Base-by-base conservation (phyloP, 352 stramenopile genomes). In the Pythium rishiriense region DNA sequence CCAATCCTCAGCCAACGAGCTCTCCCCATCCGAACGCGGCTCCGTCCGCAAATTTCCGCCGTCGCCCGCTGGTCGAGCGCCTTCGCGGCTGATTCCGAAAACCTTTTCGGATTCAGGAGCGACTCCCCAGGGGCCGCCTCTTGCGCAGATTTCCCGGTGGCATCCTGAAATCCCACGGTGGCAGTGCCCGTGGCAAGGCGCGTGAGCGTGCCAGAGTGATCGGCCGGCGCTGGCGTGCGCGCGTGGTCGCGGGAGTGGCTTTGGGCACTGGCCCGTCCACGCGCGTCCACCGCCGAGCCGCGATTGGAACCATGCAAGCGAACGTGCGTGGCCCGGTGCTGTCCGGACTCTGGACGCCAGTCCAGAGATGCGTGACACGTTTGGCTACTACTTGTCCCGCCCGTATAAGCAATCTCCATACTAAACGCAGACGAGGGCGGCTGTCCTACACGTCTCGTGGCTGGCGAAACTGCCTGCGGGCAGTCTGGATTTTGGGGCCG, bases 151-250 rank as follows among this genome's bases (percentile, higher is more conserved):
- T 64, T 64, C 58, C 58, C 58, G 46, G 25, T 19, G 10, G 12
- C 4, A 14, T 26, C 45, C 57, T 64, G 58, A 64, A 64, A 64
- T 64, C 58, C 58, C 58, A 64, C 58, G 3, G 11, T 54, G n/a
- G 42, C 21, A 54, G 6, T 21, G n/a, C 21, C 31, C 12, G 19
- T 29, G 22, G 14, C 4, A 31, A 26, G 53, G 46, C 41, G 39
- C 41, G 41, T 60, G 51, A 28, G 51, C 37, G 33, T 29, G 50
- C 29, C 31, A 12, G n/a, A 11, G 50, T 22, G 50, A 58, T 47
- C 51, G 51, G 51, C 35, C 9, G 10, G 15, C 28, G 4, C 51
- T 60, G 53, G 26, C 37, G 53, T 63, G 56, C 56, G 56, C 52
- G n/a, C 31, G 57, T 64, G 17, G 41, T 17, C 41, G 9, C 41